phyloP scores from a whole-genome alignment of 768 basidiomycete species.

The Macrolepiota albuminosa region DNA sequence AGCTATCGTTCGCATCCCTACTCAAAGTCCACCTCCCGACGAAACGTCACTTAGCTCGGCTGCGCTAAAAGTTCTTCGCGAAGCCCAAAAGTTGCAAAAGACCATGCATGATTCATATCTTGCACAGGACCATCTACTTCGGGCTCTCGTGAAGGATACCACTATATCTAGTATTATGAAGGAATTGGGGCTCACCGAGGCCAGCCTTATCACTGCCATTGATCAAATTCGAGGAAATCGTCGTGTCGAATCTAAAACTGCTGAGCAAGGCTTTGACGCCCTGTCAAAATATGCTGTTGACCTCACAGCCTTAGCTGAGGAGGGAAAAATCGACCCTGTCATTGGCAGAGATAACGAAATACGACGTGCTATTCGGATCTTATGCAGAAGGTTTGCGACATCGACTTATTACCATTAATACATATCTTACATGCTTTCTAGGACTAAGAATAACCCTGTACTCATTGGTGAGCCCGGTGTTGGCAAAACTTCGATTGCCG shows the following conservation, averaged over 20 bases:
- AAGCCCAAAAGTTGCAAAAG: constrained; percentile 75
- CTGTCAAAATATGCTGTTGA: constrained; percentile 86
- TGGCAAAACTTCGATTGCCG: constrained; percentile 93
- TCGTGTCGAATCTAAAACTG: constrained; percentile 78
- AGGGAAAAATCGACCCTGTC: constrained; percentile 94
- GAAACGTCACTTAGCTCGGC: constrained; percentile 62
- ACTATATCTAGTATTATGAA: constrained; percentile 67
- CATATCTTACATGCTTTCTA: constrained; percentile 18
- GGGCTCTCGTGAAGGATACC: constrained; percentile 76
- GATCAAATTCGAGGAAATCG: constrained; percentile 79
- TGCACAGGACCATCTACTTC: constrained; percentile 87
- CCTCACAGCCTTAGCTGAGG: constrained; percentile 80
- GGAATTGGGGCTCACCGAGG: constrained; percentile 68
- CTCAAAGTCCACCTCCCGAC: constrained; percentile 83
- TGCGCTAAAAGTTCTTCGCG: constrained; percentile 59
- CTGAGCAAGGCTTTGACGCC: constrained; percentile 93
- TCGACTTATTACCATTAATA: background rate
- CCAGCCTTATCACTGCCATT: constrained; percentile 69
- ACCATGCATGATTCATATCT: constrained; percentile 89
- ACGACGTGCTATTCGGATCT: constrained; percentile 75
- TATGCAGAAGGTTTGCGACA: constrained; percentile 61
- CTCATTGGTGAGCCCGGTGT: constrained; percentile 94
- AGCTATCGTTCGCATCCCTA: constrained; percentile 73
- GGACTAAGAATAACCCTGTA: constrained; percentile 97
- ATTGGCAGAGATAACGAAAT: constrained; percentile 94